phyloP scores from a whole-genome alignment of 148 eudicot species.

The Cornus controversa region DNA sequence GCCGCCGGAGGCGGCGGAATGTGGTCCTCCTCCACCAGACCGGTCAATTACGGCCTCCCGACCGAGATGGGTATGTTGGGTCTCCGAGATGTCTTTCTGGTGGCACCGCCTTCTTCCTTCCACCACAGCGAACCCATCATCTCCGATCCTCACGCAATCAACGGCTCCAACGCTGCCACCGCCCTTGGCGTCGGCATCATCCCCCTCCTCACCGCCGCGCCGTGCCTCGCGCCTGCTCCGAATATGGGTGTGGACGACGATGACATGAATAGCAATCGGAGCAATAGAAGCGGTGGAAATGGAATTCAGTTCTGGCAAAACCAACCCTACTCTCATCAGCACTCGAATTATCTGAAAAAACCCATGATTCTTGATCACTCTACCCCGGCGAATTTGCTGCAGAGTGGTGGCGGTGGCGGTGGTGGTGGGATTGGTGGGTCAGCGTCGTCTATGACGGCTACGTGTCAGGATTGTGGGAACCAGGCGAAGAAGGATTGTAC shows the following conservation, averaged over 20 bases:
- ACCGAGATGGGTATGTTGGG: conserved; percentile 65
- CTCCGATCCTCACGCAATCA: conserved; percentile 25
- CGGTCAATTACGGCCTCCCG: conserved; percentile 40
- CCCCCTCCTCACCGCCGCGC: conserved; percentile 58
- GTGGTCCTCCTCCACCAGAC: conserved; percentile 50
- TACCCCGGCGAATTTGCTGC: conserved; percentile 19
- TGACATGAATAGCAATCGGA: conserved; percentile 14
- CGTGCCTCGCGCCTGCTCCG: conserved; percentile 23
- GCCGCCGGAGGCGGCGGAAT: conserved; percentile 20
- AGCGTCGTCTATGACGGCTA: conserved; percentile 29
- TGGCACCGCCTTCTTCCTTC: conserved; percentile 53
- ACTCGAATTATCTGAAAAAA: conserved; percentile 27
- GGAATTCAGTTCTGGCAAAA: conserved; percentile 49
- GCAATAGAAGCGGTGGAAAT: conserved; percentile 7
- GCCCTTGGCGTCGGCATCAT: conserved; percentile 61
- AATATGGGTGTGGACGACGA: conserved; percentile 15
- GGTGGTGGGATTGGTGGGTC: conserved; percentile 19
- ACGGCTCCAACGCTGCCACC: conserved; percentile 25
- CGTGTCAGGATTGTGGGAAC: conserved; percentile 87
- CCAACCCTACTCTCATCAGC: conserved; percentile 31
- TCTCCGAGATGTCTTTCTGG: conserved; percentile 48
- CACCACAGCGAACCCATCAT: conserved; percentile 28
- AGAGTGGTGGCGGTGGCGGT: conserved; percentile 9
- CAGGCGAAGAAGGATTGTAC: conserved; percentile 92
- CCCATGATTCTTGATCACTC: conserved; percentile 27